Conservation (phyloP, 495 filamentous ascomycete genomes). For the Podospora australis region DNA sequence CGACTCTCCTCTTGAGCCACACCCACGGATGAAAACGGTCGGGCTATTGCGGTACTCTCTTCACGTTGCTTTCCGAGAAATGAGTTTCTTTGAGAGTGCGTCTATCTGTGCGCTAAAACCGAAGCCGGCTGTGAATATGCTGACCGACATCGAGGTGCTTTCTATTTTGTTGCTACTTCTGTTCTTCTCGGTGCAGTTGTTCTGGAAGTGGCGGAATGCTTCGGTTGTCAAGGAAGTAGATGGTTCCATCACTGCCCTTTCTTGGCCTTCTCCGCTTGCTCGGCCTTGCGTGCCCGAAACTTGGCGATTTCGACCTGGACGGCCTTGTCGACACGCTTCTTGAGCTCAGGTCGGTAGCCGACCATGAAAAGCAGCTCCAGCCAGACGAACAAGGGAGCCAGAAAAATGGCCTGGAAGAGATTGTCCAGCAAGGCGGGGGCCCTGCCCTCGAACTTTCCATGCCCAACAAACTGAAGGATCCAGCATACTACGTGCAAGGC, state of each 20-base stretch:
- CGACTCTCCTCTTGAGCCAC: too few species aligned
- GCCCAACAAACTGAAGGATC: conserved; percentile 85
- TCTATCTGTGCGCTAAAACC: too few species aligned
- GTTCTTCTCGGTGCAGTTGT: too few species aligned
- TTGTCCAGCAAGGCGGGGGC: conserved; percentile 90
- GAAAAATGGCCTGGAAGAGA: conserved; percentile 77
- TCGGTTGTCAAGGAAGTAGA: too few species aligned
- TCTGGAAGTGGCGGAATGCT: too few species aligned
- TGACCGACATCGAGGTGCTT: too few species aligned
- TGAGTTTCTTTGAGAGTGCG: too few species aligned
- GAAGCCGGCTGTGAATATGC: too few species aligned
- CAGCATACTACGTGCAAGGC: conserved; percentile 67
- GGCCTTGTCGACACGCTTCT: conserved; percentile 66
- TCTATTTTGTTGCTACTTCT: too few species aligned
- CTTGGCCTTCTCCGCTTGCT: conserved; percentile 19
- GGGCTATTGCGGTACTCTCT: too few species aligned
- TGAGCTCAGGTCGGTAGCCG: conserved; percentile 84
- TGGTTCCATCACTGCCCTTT: conserved; percentile 7
- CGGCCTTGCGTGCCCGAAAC: conserved; percentile 40
- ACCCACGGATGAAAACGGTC: too few species aligned
- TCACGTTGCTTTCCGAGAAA: too few species aligned
- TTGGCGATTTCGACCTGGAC: conserved; percentile 64
- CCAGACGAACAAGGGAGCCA: conserved; percentile 99
- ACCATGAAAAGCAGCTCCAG: conserved; percentile 88
- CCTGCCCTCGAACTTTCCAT: conserved; percentile 81